Base-by-base conservation (phyloP, 2,329 filamentous ascomycete genomes). In the Fusarium odoratissimum region DNA sequence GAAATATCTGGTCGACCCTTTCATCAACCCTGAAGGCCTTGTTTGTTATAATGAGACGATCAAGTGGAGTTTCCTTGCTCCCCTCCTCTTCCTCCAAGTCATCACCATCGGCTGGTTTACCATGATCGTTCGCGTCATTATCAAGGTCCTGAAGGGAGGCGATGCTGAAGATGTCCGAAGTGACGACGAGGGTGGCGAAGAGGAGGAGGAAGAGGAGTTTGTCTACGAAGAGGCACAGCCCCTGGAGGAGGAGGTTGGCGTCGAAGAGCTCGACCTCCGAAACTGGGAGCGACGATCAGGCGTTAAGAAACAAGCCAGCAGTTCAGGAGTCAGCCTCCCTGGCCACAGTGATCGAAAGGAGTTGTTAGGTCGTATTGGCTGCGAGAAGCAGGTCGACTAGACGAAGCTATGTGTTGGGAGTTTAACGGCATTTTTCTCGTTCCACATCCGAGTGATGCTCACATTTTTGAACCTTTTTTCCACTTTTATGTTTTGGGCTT, bases 51-150 rank as follows among this genome's bases (percentile, higher is more conserved):
- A 93, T 76, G 82, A 90, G 28, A 87, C 86, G 16, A 90, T 98
- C 77, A 91, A 92, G 77, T 93, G 90, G 87, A 86, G 87, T 17
- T 98, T 98, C 84, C 85, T 98, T 21, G 86, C 87, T 14, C 87
- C 94, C 42, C 89, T 99, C 6, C 85, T 97, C 17, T 88, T 91
- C 41, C 86, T 99, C 28, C 95, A 98, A 82, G 85, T 87, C 28
- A 88, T 99, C 59, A 95, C 93, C 37, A 84, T 97, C 40, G 87
- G 93, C 69, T 98, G 96, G 96, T 97, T 98, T 79, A 87, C 86
- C 70, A 93, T 97, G 91, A 97, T 98, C 74, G 83, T 95, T 42
- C 90, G 91, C 64, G 93, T 99, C 5, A 95, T 95, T 28, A 87
- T 92, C 70, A 91, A 92, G 69, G 95, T 98, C 10, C 80, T 98